These are phyloP conservation scores for Calocybe gambosa DNA, from an alignment of 1,284 basidiomycete genomes.

Conservation along the genomic window DNA sequence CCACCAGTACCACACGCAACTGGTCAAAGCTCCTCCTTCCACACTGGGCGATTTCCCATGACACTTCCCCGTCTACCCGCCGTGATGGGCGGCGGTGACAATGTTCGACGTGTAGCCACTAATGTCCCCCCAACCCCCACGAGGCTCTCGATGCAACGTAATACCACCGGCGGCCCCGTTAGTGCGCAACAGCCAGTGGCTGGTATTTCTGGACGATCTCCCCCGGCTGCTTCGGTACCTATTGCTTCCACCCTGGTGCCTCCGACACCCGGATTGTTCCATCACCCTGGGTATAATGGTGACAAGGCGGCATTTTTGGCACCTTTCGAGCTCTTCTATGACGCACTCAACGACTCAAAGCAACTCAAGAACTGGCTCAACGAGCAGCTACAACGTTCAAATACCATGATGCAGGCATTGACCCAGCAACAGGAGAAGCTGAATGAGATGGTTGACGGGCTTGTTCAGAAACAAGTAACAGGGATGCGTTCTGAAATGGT, in stretches of 20 bases:
- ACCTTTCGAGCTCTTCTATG: slow-evolving; percentile 74
- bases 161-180: slow-evolving; percentile 15
- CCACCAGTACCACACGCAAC: slow-evolving; percentile 56
- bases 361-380: slow-evolving; percentile 67
- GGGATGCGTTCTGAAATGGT: slow-evolving; percentile 52
- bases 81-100: slow-evolving; percentile 36
- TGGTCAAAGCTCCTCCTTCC: slow-evolving; percentile 36
- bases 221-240: slow-evolving; percentile 49
- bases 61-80: slow-evolving; percentile 60
- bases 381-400: slow-evolving; percentile 63
- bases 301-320: slow-evolving; percentile 69
- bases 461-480: slow-evolving; percentile 52
- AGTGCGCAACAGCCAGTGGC: slow-evolving; percentile 15
- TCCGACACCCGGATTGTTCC: slow-evolving; percentile 57
- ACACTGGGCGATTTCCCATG: slow-evolving; percentile 43
- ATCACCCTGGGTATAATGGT: slow-evolving; percentile 50
- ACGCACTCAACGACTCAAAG: slow-evolving; percentile 67
- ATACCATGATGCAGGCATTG: slow-evolving; percentile 43
- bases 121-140: slow-evolving; percentile 72
- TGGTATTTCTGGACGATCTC: slow-evolving; percentile 34
- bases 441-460: slow-evolving; percentile 47
- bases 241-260: slow-evolving; percentile 59
- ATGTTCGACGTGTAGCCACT: slow-evolving; percentile 39
- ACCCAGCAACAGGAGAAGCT: slow-evolving; percentile 52
- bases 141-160: slow-evolving; percentile 46